A percentile compares a stretch with the other conserved stretches of the same genome.
phyloP scores from a whole-genome alignment of 1,284 basidiomycete species.

The Chalciporus sp. region DNA sequence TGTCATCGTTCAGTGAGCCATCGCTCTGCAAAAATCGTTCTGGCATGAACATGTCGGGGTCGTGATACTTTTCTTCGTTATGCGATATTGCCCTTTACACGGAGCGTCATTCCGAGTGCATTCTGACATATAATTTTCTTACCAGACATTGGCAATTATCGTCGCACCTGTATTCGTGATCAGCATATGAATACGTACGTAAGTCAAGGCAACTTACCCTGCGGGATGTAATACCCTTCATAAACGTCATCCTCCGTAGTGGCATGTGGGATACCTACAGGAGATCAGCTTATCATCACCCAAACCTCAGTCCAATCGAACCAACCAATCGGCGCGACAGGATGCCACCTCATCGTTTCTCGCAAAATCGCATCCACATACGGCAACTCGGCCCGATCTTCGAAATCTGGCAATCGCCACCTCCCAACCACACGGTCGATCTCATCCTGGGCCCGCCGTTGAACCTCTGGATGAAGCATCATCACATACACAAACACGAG shows the following conservation, averaged over 20 bases:
- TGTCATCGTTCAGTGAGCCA: too few species aligned
- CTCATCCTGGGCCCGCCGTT: conserved; percentile 39
- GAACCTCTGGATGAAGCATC: conserved; percentile 38
- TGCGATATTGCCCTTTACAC: conserved; percentile 27
- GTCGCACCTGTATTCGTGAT: conserved; percentile 6
- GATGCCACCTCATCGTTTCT: conserved; percentile 27
- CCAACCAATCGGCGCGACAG: too few species aligned
- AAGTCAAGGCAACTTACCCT: conserved; percentile 9
- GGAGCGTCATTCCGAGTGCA: neutral
- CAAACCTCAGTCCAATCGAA: too few species aligned
- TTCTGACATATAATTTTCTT: neutral
- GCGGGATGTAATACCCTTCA: conserved; percentile 23
- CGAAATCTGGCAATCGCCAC: conserved; percentile 44
- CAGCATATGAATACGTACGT: neutral
- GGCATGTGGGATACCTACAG: conserved; percentile 19
- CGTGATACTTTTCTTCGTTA: conserved; percentile 20
- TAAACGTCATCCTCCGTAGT: conserved; percentile 26
- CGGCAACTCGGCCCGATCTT: conserved; percentile 38
- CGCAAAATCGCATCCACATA: conserved; percentile 42
- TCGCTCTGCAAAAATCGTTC: too few species aligned
- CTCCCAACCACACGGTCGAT: too few species aligned
- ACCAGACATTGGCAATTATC: conserved; percentile 25
- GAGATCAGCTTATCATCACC: neutral
- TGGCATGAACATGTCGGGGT: conserved; percentile 22
- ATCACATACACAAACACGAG: conserved; percentile 37